Evolutionary conservation across 805 yeast genomes (phyloP).

Genomic region (Lipomyces anomalus): DNA sequence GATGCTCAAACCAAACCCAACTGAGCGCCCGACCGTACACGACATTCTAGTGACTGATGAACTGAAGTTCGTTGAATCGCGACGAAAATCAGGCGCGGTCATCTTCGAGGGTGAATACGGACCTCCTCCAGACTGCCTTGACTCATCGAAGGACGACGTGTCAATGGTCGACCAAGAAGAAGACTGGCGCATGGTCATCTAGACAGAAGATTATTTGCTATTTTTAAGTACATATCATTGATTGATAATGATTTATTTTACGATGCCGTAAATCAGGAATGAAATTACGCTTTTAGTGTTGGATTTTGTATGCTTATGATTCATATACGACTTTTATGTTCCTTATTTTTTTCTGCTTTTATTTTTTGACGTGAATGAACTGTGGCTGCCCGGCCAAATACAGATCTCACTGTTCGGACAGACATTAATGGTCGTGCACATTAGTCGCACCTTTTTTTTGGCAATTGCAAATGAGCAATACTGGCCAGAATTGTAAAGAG

Average conservation of each 20-base stretch:
- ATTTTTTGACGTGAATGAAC: background rate
- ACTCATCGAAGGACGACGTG: slow-evolving; percentile 5
- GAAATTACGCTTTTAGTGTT: background rate
- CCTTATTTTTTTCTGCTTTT: background rate
- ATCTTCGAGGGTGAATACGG: slow-evolving; percentile 96
- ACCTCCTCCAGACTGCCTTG: slow-evolving; percentile 49
- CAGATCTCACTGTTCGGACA: no score
- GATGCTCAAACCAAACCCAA: slow-evolving; percentile 85
- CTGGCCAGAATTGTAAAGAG: no score
- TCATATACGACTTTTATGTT: slow-evolving; percentile 1
- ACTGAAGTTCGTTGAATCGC: slow-evolving; percentile 66
- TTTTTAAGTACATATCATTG: background rate
- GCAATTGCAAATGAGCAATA: no score
- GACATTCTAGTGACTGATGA: slow-evolving; percentile 67
- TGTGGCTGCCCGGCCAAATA: background rate
- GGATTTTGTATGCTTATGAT: background rate
- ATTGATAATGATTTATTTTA: no score
- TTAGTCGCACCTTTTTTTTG: no score
- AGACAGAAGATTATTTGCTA: background rate
- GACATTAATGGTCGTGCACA: no score
- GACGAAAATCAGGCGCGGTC: slow-evolving; percentile 87
- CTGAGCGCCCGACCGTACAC: slow-evolving; percentile 70
- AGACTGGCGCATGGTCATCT: slow-evolving; percentile 27
- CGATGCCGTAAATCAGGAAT: background rate
- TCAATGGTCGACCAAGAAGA: slow-evolving; percentile 22